These are phyloP conservation scores for Myrmaecium sp. DNA, from an alignment of 2,329 filamentous ascomycete genomes.

Conservation along the genomic window DNA sequence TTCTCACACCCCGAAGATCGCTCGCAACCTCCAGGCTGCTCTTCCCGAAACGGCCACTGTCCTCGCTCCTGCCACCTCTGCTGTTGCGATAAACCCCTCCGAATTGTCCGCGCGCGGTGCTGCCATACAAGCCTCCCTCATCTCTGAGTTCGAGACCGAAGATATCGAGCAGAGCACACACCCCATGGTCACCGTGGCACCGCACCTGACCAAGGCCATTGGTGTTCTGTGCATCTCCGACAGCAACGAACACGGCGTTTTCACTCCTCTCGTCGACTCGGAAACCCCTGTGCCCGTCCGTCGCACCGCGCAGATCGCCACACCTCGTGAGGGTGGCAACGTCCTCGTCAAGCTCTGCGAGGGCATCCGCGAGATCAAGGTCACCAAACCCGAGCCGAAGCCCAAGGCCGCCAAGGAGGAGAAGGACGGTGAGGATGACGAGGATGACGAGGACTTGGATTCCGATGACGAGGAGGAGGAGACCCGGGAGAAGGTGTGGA, in stretches of 20 bases:
- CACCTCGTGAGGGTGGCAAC: slow-evolving; percentile 67
- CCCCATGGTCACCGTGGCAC: slow-evolving; percentile 83
- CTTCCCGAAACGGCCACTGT: slow-evolving; percentile 70
- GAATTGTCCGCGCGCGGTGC: slow-evolving; percentile 80
- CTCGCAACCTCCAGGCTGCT: slow-evolving; percentile 57
- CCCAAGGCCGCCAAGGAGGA: slow-evolving; percentile 47
- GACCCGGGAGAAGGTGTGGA: slow-evolving; percentile 80
- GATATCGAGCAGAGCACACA: slow-evolving; percentile 95
- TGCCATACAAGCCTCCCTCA: slow-evolving; percentile 84
- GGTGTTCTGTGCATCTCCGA: slow-evolving; percentile 57
- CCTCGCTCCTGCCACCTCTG: slow-evolving; percentile 63
- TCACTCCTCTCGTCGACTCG: slow-evolving; percentile 64
- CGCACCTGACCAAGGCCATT: slow-evolving; percentile 76
- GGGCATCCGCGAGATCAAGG: slow-evolving; percentile 79
- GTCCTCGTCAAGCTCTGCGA: slow-evolving; percentile 80
- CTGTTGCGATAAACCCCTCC: slow-evolving; percentile 76
- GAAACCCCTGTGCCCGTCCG: slow-evolving; percentile 85
- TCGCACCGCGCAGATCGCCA: slow-evolving; percentile 61
- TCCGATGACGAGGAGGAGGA: slow-evolving; percentile 59
- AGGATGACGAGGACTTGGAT: slow-evolving; percentile 28
- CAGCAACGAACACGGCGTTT: slow-evolving; percentile 46
- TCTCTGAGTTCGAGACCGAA: slow-evolving; percentile 83
- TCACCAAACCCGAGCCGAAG: slow-evolving; percentile 74
- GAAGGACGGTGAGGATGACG: slow-evolving; percentile 43
- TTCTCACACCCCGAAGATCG: slow-evolving; percentile 86